Percentiles rank a stretch among this genome's conserved stretches.
Evolutionary conservation across 2,329 filamentous ascomycete species (phyloP).

Genomic region (Cercospora citrullina): DNA sequence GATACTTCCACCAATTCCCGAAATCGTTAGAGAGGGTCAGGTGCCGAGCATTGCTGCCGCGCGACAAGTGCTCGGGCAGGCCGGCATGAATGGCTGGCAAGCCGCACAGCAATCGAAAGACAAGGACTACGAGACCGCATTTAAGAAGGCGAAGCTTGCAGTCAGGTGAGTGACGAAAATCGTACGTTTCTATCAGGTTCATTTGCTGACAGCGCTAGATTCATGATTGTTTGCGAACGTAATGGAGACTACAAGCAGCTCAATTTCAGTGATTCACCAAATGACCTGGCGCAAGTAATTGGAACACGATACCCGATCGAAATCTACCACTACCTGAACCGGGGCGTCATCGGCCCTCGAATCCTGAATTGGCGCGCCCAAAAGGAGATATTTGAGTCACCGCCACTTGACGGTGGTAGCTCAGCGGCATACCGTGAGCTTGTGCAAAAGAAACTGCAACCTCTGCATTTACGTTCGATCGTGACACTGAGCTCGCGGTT

Average conservation of each 20-base stretch:
- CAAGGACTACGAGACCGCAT: constrained; percentile 82
- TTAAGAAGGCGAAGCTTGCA: constrained; percentile 79
- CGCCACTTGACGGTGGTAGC: constrained; percentile 82
- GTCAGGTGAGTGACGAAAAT: constrained; percentile 55
- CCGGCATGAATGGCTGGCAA: constrained; percentile 67
- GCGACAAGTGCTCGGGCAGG: constrained; percentile 69
- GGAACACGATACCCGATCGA: constrained; percentile 3
- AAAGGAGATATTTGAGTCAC: constrained; percentile 72
- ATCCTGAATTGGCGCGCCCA: constrained; percentile 81
- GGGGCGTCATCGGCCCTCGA: constrained; percentile 74
- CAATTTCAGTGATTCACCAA: constrained; percentile 71
- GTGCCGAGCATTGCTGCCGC: constrained; percentile 68
- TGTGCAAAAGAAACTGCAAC: constrained; percentile 70
- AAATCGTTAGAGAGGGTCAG: constrained; percentile 55
- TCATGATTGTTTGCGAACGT: constrained; percentile 78
- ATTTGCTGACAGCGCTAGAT: constrained; percentile 39
- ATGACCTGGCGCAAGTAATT: constrained; percentile 87
- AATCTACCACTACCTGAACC: constrained; percentile 65
- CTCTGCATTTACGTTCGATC: constrained; percentile 73
- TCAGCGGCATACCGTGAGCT: constrained; percentile 79
- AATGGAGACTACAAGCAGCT: constrained; percentile 76
- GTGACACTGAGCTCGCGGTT: constrained; percentile 76
- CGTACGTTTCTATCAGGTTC: neutral
- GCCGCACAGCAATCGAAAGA: constrained; percentile 77
- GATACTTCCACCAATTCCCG: constrained; percentile 66